Conservation (phyloP, 164 flowering plant genomes). For the Nymphaea colorata region DNA sequence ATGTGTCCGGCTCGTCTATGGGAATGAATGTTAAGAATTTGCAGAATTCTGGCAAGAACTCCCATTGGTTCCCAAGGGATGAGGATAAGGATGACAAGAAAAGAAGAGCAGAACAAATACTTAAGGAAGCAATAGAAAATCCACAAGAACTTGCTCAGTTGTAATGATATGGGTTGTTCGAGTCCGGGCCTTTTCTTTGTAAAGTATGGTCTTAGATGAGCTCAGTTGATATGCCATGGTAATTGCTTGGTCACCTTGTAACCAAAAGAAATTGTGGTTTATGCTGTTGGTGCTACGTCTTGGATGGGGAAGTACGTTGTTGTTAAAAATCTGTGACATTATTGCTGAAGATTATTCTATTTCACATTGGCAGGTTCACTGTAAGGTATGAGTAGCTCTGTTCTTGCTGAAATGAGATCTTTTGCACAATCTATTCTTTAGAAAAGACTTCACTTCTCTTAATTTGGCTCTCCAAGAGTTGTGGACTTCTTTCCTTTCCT, state of each 20-base stretch:
- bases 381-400: neutral
- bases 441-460: too few relatives aligned
- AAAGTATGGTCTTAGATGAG: neutral
- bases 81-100: slow-evolving; percentile 86
- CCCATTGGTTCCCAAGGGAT: slow-evolving; percentile 31
- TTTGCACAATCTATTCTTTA: neutral
- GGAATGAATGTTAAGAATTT: neutral
- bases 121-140: slow-evolving; percentile 69
- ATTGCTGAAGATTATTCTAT: neutral
- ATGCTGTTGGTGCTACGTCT: neutral
- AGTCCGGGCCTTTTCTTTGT: neutral
- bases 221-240: neutral
- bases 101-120: slow-evolving; percentile 83
- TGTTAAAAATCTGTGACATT: neutral
- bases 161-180: slow-evolving; percentile 28
- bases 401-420: neutral
- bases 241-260: neutral
- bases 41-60: neutral
- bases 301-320: neutral
- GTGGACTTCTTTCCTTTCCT: too few relatives aligned
- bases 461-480: too few relatives aligned
- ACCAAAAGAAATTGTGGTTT: neutral
- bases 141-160: slow-evolving; percentile 72
- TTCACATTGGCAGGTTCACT: neutral
- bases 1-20: neutral